Evolutionary conservation across 2,329 filamentous ascomycete species (phyloP).

Genomic region (Bipolaris oryzae): DNA sequence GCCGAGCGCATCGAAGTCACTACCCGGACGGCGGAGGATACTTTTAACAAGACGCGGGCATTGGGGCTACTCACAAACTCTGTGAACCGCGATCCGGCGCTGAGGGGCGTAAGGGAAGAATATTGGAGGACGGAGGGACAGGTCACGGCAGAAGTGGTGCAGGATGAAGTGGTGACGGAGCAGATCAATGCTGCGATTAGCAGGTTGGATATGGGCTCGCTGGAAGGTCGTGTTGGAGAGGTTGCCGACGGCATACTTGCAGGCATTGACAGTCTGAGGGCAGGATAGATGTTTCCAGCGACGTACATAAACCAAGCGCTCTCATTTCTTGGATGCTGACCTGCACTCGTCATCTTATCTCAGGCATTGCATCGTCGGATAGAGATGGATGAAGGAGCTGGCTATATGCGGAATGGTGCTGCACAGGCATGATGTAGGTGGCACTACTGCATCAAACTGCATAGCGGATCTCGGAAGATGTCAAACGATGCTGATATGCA

Average conservation of each 20-base stretch:
- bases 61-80: slow-evolving; percentile 81
- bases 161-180: slow-evolving; percentile 76
- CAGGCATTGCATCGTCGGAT: slow-evolving; percentile 24
- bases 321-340: slow-evolving; percentile 10
- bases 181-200: slow-evolving; percentile 71
- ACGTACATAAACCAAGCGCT: slow-evolving; percentile 1
- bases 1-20: slow-evolving; percentile 70
- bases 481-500: slow-evolving; percentile 14
- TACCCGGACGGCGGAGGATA: slow-evolving; percentile 62
- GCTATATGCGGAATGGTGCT: slow-evolving; percentile 28
- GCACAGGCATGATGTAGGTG: slow-evolving; percentile 17
- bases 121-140: slow-evolving; percentile 84
- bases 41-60: slow-evolving; percentile 72
- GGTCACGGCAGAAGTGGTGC: slow-evolving; percentile 75
- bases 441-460: slow-evolving; percentile 12
- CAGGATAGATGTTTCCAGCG: slow-evolving; percentile 10
- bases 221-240: slow-evolving; percentile 68
- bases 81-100: slow-evolving; percentile 71
- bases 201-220: slow-evolving; percentile 66
- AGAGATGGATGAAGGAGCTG: slow-evolving; percentile 26
- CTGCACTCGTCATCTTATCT: slow-evolving; percentile 8
- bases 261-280: slow-evolving; percentile 37
- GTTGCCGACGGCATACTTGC: slow-evolving; percentile 45
- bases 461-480: slow-evolving; percentile 7
- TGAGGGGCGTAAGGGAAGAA: slow-evolving; percentile 68